These are phyloP conservation scores for Mycena sanguinolenta DNA, from an alignment of 768 basidiomycete genomes.

Conservation along the genomic window DNA sequence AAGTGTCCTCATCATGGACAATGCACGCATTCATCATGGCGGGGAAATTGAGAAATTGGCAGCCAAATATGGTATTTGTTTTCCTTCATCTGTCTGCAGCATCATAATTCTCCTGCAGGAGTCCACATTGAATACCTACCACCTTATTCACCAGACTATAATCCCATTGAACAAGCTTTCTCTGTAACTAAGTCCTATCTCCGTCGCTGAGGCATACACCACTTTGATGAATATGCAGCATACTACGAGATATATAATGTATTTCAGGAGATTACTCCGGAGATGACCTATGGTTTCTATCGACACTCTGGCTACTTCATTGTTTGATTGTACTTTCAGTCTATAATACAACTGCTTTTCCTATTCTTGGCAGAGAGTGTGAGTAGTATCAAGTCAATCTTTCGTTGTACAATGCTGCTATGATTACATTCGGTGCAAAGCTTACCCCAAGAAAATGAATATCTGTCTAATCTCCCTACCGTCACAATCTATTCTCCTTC, in stretches of 20 bases:
- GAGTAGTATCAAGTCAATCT: too few relatives aligned
- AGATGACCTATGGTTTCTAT: constrained; percentile 15
- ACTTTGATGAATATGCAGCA: not conserved
- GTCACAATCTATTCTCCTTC: not conserved
- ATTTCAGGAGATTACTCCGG: constrained; percentile 1
- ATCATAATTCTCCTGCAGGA: not conserved
- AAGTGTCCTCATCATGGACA: not conserved
- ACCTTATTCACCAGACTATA: constrained; percentile 45
- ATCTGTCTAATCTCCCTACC: too few relatives aligned
- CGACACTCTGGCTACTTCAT: constrained; percentile 13
- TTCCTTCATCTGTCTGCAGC: not conserved
- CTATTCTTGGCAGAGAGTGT: too few relatives aligned
- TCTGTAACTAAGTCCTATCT: constrained; percentile 40
- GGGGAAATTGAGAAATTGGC: not conserved
- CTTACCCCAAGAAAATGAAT: too few relatives aligned
- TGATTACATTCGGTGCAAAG: too few relatives aligned
- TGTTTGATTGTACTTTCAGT: not conserved
- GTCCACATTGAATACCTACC: constrained; percentile 19
- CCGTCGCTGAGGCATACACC: not conserved
- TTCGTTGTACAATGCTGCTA: too few relatives aligned
- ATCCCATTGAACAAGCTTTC: constrained; percentile 46
- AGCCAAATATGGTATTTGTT: not conserved
- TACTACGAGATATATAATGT: constrained; percentile 3
- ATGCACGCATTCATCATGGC: not conserved
- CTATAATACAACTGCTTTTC: too few relatives aligned